Base-by-base conservation (phyloP, 163 green algal genomes). In the Prototheca stagnorum region DNA sequence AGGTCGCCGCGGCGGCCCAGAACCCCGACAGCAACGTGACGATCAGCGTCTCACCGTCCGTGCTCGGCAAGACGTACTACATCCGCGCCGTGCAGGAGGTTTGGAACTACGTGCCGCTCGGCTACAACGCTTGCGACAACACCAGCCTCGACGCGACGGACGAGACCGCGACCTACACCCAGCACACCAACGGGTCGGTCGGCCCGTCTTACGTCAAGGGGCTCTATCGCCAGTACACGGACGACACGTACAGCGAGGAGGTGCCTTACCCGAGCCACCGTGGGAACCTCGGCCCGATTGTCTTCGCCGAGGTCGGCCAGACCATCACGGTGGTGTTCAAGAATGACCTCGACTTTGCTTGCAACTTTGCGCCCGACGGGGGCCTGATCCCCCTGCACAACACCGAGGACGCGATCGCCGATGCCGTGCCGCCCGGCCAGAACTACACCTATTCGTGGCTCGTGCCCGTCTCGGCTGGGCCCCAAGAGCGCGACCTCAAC, bases 41-140 rank as follows among this genome's bases (percentile, higher is more conserved):
- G 8, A 29, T 12, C 6, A n/a, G n/a, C n/a, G n/a, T n/a, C n/a
- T n/a, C n/a, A n/a, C 35, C 44, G 0, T 22, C 16, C 25, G 45
- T 48, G 5, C 20, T 50, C 1, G 49, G 51, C 2, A 67, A 65
- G 24, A 64, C 28, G 12, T 78, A 79, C 63, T 86, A 68, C 67
- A 65, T 87, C 31, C 39, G 49, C 16, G 67, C 75, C 1, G 74
- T 86, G 48, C 6, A 57, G 9, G 47, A 70, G 6, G 36, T 56
- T 0, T 88, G 77, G 77, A 59, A 86, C 59, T 88, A 81, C 41
- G 60, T 57, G 0, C 77, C 78, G 9, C 27, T 57, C 3, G 70
- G 57, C 27, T n/a, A 35, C 3, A 54, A 79, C 43, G 54, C 35
- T 42, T 77, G 61, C 58, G n/a, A n/a, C n/a, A n/a, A n/a, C n/a